Evolutionary conservation across 352 stramenopile species (phyloP), one percentile per base, ranked within the genome.

Genomic region (Globisporangium mamillatum): DNA sequence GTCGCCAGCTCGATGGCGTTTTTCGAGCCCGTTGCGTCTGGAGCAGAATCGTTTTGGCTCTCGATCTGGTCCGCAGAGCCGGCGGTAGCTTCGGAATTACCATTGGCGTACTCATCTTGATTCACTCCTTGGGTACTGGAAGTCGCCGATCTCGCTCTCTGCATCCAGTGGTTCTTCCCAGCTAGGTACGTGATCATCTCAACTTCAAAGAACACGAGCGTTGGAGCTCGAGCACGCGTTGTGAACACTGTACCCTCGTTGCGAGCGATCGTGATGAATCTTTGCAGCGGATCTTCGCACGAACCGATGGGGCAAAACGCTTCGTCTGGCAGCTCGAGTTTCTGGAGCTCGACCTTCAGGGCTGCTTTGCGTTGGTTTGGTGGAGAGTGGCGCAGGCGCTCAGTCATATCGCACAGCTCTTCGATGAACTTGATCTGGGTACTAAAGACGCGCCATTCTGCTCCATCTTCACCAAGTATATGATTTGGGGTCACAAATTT

Each of bases 121-220:
- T 18, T 20, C 25, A 22, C 60, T 24, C 32, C 48, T 34, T 65
- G 36, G 7, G 67, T 55, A 24, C 27, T 66, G 10, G 58, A 12
- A 24, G 75, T 84, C 44, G 78, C 69, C 4, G 77, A 77, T 54
- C 77, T 67, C 53, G 77, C 78, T 8, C 75, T 73, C 46, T 92
- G 74, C 9, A 92, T 66, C 84, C 84, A 92, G 24, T 78, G 53
- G 63, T 75, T 90, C 59, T 82, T 82, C 16, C 73, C 73, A 24
- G 56, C 75, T 24, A 74, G 63, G 22, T 63, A 76, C 22, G 67
- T 74, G 24, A 89, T 70, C 36, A 74, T 74, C 54, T 90, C 80
- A 20, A 96, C 89, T 60, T 96, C 89, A 69, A 94, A 96, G 65
- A 91, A 93, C 57, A 96, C 71, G 12, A 95, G 73, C 22, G 84